These are phyloP conservation scores for Trichoderma simmonsii DNA, from an alignment of 2,329 filamentous ascomycete genomes.

Conservation along the genomic window DNA sequence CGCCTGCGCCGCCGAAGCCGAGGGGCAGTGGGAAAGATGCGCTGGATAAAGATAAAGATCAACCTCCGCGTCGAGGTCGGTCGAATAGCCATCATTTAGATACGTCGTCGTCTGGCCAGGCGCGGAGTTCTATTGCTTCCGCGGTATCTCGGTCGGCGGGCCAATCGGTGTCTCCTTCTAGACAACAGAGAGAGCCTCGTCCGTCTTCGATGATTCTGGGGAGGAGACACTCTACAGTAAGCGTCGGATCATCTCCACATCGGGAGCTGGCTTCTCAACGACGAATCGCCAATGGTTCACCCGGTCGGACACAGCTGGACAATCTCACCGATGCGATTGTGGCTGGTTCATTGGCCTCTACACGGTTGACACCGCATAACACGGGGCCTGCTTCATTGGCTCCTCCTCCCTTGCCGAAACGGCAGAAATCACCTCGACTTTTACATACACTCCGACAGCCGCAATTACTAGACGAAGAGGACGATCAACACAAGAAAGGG, in stretches of 20 bases:
- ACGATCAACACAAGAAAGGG: conserved; percentile 48
- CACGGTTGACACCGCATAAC: conserved; percentile 47
- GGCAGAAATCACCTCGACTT: conserved; percentile 52
- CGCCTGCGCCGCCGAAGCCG: conserved; percentile 39
- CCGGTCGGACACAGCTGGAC: conserved; percentile 51
- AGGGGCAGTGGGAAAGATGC: conserved; percentile 27
- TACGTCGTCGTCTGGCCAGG: not conserved
- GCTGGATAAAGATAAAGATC: not conserved
- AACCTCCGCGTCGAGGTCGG: not conserved
- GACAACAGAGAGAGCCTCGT: conserved; percentile 11
- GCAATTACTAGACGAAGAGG: conserved; percentile 51
- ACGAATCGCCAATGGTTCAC: conserved; percentile 29
- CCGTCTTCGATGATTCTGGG: conserved; percentile 19
- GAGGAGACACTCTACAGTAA: conserved; percentile 24
- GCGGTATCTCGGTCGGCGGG: conserved; percentile 1
- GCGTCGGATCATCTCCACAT: conserved; percentile 34
- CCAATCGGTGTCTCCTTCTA: not conserved
- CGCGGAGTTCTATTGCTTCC: not conserved
- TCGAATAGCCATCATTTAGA: conserved; percentile 19
- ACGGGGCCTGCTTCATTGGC: conserved; percentile 34
- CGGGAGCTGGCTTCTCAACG: conserved; percentile 32
- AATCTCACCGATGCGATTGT: conserved; percentile 72
- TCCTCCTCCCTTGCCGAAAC: conserved; percentile 36
- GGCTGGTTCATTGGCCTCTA: conserved; percentile 68
- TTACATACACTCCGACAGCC: conserved; percentile 64